A percentile compares a stretch with the other conserved stretches of the same genome.
Evolutionary conservation across 164 flowering plant species (phyloP).

Genomic region (Chloranthus sessilifolius): DNA sequence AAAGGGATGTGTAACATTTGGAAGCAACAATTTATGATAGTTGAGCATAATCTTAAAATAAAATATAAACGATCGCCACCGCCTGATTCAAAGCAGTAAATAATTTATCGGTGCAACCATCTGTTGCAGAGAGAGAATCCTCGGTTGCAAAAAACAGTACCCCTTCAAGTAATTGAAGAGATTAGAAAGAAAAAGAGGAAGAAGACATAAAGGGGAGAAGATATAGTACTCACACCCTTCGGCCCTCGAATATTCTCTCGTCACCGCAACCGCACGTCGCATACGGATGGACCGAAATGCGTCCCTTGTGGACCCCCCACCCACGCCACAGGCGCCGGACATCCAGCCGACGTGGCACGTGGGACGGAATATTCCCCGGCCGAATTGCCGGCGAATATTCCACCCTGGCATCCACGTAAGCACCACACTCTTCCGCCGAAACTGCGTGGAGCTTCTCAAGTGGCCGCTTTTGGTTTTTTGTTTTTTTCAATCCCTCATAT

Average conservation of each 20-base stretch:
- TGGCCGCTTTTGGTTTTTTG: background rate
- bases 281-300: constrained; percentile 9
- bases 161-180: background rate
- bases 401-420: constrained; percentile 6
- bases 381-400: constrained; percentile 12
- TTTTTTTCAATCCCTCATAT: background rate
- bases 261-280: constrained; percentile 4
- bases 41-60: too few relatives aligned
- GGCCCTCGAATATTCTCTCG: constrained; percentile 13
- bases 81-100: too few relatives aligned
- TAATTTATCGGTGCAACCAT: too few relatives aligned
- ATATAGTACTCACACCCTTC: constrained; percentile 3
- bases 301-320: constrained; percentile 7
- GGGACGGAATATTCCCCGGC: constrained; percentile 9
- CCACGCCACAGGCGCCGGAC: constrained; percentile 7
- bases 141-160: background rate
- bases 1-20: too few relatives aligned
- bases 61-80: too few relatives aligned
- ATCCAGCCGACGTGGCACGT: constrained; percentile 17
- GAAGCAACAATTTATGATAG: too few relatives aligned
- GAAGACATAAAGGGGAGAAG: background rate
- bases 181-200: background rate
- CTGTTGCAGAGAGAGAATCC: background rate
- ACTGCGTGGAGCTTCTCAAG: background rate
- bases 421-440: background rate